These are phyloP conservation scores for Clonostachys solani DNA, from an alignment of 2,329 filamentous ascomycete species.

Conservation along the genomic window DNA sequence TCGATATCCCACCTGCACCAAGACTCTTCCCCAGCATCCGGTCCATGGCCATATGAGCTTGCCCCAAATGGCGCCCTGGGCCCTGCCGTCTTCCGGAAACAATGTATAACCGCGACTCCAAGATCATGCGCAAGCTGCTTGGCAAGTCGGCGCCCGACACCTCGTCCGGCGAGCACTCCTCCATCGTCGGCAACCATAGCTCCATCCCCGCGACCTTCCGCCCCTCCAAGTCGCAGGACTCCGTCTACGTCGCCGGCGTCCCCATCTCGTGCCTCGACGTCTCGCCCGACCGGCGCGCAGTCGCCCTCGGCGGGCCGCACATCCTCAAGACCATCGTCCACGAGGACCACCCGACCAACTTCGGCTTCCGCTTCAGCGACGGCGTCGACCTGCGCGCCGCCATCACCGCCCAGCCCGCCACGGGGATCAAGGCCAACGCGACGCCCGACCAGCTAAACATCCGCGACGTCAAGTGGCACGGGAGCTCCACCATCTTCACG, in stretches of 20 bases:
- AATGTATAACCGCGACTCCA: slow-evolving; percentile 50
- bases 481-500: slow-evolving; percentile 52
- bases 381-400: slow-evolving; percentile 53
- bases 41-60: too few relatives aligned
- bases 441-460: slow-evolving; percentile 57
- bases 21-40: too few relatives aligned
- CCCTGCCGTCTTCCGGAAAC: background rate
- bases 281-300: slow-evolving; percentile 50
- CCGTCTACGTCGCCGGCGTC: slow-evolving; percentile 42
- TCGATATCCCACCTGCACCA: too few relatives aligned
- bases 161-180: slow-evolving; percentile 31
- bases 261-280: slow-evolving; percentile 56
- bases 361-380: slow-evolving; percentile 42
- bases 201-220: slow-evolving; percentile 36
- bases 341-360: slow-evolving; percentile 32
- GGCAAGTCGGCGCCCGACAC: slow-evolving; percentile 28
- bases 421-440: slow-evolving; percentile 32
- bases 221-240: slow-evolving; percentile 51
- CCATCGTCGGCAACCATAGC: slow-evolving; percentile 41
- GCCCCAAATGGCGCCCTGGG: too few relatives aligned
- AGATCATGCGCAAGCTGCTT: slow-evolving; percentile 57
- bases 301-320: slow-evolving; percentile 53
- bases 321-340: slow-evolving; percentile 57
- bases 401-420: slow-evolving; percentile 44
- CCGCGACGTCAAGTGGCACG: slow-evolving; percentile 57